Evolutionary conservation across 177 flowering plant species (phyloP).

Genomic region (Tripterygium wilfordii): DNA sequence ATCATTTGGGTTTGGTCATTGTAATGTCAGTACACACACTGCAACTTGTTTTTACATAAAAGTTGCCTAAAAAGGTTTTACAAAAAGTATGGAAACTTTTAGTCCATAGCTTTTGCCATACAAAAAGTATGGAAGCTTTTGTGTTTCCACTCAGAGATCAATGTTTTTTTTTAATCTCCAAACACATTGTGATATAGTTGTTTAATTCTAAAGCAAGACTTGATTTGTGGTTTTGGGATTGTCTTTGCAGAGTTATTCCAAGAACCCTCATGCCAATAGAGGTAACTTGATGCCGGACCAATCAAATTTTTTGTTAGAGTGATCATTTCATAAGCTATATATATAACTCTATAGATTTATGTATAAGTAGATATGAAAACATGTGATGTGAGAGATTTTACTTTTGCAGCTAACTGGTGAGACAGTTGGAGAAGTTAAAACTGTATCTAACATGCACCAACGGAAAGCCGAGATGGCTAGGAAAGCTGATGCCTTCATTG

Average conservation of each 20-base stretch:
- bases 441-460: constrained; percentile 74
- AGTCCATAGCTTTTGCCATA: too few species aligned
- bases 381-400: too few species aligned
- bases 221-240: neutral
- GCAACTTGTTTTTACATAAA: neutral
- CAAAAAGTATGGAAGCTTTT: too few species aligned
- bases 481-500: constrained; percentile 78
- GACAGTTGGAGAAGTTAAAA: constrained; percentile 62
- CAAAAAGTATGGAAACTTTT: constrained; percentile 14
- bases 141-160: too few species aligned
- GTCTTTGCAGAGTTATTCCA: constrained; percentile 56
- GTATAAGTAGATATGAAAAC: too few species aligned
- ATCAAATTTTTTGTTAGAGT: too few species aligned
- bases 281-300: too few species aligned
- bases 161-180: too few species aligned
- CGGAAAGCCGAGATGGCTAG: constrained; percentile 82
- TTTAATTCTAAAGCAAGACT: neutral
- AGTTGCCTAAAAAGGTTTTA: constrained; percentile 7
- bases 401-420: too few species aligned
- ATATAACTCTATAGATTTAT: too few species aligned
- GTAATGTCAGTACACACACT: constrained; percentile 12
- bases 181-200: too few species aligned
- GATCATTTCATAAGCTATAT: too few species aligned
- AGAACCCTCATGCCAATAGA: constrained; percentile 55
- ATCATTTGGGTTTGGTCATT: constrained; percentile 14